Base-by-base conservation (phyloP, 306 rosid species). In the Urtica urens region DNA sequence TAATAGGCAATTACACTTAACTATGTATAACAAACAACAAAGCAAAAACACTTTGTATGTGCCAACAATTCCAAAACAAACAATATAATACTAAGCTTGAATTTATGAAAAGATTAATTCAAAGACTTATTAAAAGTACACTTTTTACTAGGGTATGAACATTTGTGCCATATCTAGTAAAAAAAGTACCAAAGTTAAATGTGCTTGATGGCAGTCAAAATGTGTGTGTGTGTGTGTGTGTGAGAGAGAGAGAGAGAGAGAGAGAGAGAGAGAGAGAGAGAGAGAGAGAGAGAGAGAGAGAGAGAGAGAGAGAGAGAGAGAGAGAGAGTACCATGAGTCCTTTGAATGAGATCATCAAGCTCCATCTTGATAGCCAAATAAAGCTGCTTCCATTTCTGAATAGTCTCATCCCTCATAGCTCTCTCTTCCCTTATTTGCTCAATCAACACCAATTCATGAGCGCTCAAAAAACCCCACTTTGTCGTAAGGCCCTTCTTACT, bases 351-450 rank as follows among this genome's bases (percentile, higher is more conserved):
- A 34, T 90, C 81, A 67, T 90, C 99, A 22, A 90, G 90, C 59
- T 90, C 99, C 58, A 52, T 47, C 78, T 85, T 90, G 23, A 90
- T 90, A 14, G 82, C 87, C 53, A 79, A 76, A 65, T 90, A 90
- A 6, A 90, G 93, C 55, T 90, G 96, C 69, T 90, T 90, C 99
- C 99, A 90, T 27, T 77, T 90, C 62, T 85, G 92, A 21, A 85
- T 77, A 51, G 99, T 81, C 58, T 77, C 92, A 71, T 90, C 95
- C 49, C 99, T 65, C 3, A 77, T 65, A 1, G 74, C 77, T 65
- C 87, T 79, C 38, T 85, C 95, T 51, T 81, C 79, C 74, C 66
- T 72, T 76, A 85, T 77, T 28, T 77, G 79, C 50, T 85, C 73
- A 58, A 72, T 71, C 69, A 90, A 55, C 11, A 35, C 40, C 40